Percentiles rank a stretch among this genome's conserved stretches.
phyloP scores from a whole-genome alignment of 768 basidiomycete genomes.

The Termitomyces bulborhizus region DNA sequence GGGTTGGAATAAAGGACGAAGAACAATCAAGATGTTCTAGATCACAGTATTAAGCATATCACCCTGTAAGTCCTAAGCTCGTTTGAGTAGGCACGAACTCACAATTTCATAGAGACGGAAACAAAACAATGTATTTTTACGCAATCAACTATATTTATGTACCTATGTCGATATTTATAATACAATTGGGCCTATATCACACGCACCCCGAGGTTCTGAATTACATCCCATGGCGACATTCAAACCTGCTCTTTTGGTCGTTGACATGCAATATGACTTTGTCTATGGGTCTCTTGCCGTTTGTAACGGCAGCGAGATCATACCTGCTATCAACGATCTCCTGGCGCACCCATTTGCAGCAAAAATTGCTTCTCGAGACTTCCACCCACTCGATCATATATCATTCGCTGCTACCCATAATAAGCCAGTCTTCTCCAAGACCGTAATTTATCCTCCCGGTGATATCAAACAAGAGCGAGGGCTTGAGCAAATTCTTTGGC shows the following conservation, averaged over 20 bases:
- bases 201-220: too few relatives aligned
- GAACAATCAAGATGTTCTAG: not conserved
- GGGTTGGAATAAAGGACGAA: slow-evolving; percentile 17
- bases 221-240: slow-evolving; percentile 13
- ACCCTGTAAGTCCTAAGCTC: not conserved
- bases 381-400: slow-evolving; percentile 57
- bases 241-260: slow-evolving; percentile 54
- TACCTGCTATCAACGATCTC: slow-evolving; percentile 51
- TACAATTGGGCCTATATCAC: not conserved
- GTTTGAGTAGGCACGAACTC: not conserved
- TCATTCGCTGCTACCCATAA: slow-evolving; percentile 56
- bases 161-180: not conserved
- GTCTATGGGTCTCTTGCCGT: slow-evolving; percentile 71
- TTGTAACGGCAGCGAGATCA: slow-evolving; percentile 48
- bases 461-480: slow-evolving; percentile 24
- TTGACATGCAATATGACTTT: slow-evolving; percentile 87
- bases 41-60: not conserved
- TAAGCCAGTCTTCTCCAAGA: slow-evolving; percentile 32
- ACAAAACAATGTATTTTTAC: slow-evolving; percentile 2
- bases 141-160: not conserved
- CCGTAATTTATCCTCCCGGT: slow-evolving; percentile 34
- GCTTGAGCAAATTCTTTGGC: slow-evolving; percentile 65
- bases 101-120: not conserved
- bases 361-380: slow-evolving; percentile 52
- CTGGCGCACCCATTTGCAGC: slow-evolving; percentile 48